Conservation (phyloP, 2,329 filamentous ascomycete species). For the Diaporthe eres region DNA sequence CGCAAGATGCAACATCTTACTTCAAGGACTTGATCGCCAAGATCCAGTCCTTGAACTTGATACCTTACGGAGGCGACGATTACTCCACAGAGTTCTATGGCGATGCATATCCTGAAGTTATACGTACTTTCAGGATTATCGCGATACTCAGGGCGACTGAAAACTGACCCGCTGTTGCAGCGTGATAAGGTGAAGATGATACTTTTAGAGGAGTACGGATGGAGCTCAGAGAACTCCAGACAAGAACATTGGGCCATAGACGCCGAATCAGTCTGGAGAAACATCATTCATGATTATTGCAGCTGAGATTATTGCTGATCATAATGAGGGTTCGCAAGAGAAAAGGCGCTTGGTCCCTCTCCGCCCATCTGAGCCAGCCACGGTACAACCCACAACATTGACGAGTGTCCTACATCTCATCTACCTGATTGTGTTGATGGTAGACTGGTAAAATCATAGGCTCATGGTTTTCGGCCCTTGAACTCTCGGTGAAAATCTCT, state of each 20-base stretch:
- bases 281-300: background rate
- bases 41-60: background rate
- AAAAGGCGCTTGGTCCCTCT: no score
- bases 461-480: no score
- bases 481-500: no score
- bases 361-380: no score
- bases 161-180: background rate
- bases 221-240: background rate
- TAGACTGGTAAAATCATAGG: no score
- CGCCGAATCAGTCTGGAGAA: background rate
- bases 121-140: background rate
- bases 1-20: constrained; percentile 6
- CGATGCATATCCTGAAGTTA: background rate
- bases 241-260: background rate
- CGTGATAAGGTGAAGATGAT: background rate
- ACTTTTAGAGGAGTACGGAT: background rate
- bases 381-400: no score
- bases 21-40: background rate
- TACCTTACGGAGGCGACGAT: background rate
- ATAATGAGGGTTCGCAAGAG: no score
- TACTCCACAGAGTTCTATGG: background rate
- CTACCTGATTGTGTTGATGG: no score
- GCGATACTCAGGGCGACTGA: background rate
- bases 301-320: no score
- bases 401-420: no score